These are phyloP conservation scores for Tricholomella constricta DNA, from an alignment of 768 basidiomycete genomes.

Conservation along the genomic window DNA sequence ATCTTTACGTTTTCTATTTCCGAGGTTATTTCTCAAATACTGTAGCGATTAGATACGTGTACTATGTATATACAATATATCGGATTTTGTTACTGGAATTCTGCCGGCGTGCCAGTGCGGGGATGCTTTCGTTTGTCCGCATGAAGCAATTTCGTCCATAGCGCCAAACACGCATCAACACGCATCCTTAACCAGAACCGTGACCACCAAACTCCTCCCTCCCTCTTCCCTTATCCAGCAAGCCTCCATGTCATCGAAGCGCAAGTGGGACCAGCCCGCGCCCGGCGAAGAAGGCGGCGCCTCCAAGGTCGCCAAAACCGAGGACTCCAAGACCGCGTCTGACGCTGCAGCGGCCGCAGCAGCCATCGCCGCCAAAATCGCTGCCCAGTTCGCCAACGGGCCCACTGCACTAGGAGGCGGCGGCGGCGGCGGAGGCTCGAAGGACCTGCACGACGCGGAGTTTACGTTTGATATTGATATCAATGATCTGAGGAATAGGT, in stretches of 20 bases:
- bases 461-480: conserved; percentile 94
- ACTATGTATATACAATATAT: conserved; percentile 4
- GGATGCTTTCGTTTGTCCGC: too few relatives aligned
- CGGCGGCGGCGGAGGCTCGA: conserved; percentile 38
- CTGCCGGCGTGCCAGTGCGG: too few relatives aligned
- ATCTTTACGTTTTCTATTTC: background rate
- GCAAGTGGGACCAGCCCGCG: conserved; percentile 81
- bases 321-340: conserved; percentile 62
- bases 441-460: conserved; percentile 75
- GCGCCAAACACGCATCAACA: conserved; percentile 13
- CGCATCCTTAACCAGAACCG: background rate
- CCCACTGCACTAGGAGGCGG: conserved; percentile 37
- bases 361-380: conserved; percentile 94
- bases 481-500: conserved; percentile 93
- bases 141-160: too few relatives aligned
- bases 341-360: conserved; percentile 72
- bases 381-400: conserved; percentile 72
- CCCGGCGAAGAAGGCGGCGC: conserved; percentile 44
- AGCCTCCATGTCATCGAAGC: conserved; percentile 62
- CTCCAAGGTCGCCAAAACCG: conserved; percentile 45
- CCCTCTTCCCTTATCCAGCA: background rate
- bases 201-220: background rate
- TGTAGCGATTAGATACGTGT: conserved; percentile 14
- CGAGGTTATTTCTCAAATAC: background rate
- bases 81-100: background rate